Evolutionary conservation across 192 early-diverging fungal species (phyloP).

Genomic region (Backusella morwellensis): DNA sequence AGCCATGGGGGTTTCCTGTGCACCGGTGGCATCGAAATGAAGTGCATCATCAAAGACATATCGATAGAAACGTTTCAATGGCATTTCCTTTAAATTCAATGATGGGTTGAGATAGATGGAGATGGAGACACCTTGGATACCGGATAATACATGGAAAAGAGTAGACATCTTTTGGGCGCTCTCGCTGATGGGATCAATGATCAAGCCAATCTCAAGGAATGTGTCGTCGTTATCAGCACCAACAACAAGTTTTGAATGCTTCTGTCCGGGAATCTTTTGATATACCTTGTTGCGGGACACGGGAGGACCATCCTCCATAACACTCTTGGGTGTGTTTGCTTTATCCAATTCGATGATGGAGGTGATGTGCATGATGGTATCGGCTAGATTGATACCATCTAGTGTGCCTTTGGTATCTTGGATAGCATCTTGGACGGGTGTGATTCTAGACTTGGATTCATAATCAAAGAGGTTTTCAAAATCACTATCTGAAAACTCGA

Average conservation of each 20-base stretch:
- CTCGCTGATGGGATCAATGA: conserved; percentile 81
- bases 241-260: conserved; percentile 9
- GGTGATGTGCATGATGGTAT: not conserved
- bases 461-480: conserved; percentile 56
- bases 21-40: conserved; percentile 53
- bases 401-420: conserved; percentile 1
- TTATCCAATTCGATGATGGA: conserved; percentile 1
- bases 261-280: conserved; percentile 4
- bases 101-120: conserved; percentile 69
- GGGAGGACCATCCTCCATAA: not conserved
- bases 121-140: conserved; percentile 62
- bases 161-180: conserved; percentile 75
- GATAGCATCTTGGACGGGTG: conserved; percentile 26
- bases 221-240: conserved; percentile 18
- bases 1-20: conserved; percentile 45
- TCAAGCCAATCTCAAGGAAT: conserved; percentile 45
- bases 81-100: conserved; percentile 55
- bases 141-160: conserved; percentile 65
- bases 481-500: conserved; percentile 50
- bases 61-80: conserved; percentile 88
- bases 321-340: not conserved
- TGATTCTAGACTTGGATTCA: conserved; percentile 56
- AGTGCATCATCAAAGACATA: conserved; percentile 70
- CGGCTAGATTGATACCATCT: not conserved
- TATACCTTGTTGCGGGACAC: conserved; percentile 17